Base-by-base conservation (phyloP, 768 basidiomycete species). In the Tricholoma matsutake region DNA sequence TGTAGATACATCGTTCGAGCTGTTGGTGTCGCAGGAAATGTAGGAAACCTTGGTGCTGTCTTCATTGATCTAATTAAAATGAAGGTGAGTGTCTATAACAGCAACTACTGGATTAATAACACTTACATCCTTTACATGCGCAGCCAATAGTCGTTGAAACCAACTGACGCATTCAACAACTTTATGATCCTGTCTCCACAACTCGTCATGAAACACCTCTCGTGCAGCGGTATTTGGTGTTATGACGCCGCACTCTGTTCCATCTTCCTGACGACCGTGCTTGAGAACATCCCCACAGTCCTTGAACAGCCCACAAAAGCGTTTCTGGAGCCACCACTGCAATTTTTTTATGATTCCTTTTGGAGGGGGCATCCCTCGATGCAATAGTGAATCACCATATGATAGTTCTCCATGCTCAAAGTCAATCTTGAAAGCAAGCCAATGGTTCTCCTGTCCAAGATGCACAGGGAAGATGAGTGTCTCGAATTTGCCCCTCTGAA, bases 181-280 rank as follows among this genome's bases (percentile, higher is more conserved):
- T 28, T 62, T 62, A 1, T n/a, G 28, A 11, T 28, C 34, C 2
- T 16, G 3, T 2, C 49, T 58, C 61, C 61, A 62, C 10, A 55
- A 20, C 6, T 10, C 10, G 5, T 41, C 43, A 51, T 62, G 39
- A 47, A 62, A 58, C 8, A 58, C 39, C 16, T 58, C 61, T 29
- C 32, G 18, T 43, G 57, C 56, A 13, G 56, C 52, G 29, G 61
- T 59, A 32, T 62, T 62, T 9, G 28, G 20, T 6, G 57, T 22
- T n/a, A 59, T 7, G 10, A 62, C 54, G 1, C 61, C 57, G 28
- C 61, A 62, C 16, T 58, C 61, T 20, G 57, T 62, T 4, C 8
- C 20, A 43, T 62, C 61, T 5, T 62, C 57, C 51, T 62, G 61
- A 6, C 11, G 13, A 11, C 61, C 61, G 54, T 62, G 61, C n/a